Conservation (phyloP, 305 asterid genomes). For the Fraxinus velutina region DNA sequence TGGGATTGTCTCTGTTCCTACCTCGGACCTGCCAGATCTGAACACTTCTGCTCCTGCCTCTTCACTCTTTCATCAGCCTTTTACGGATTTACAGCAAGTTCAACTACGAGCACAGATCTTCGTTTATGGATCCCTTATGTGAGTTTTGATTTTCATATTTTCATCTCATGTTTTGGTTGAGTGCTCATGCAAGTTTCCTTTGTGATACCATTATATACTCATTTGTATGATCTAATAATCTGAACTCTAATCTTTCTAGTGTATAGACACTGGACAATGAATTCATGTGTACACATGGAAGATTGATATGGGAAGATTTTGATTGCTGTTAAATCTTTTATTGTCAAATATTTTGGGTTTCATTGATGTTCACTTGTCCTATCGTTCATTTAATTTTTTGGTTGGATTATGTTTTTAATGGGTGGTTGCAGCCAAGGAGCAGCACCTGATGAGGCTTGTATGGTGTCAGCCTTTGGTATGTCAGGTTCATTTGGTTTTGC, state of each 20-base stretch:
- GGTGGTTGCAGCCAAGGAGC: slow-evolving; percentile 73
- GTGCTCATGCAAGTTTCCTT: not conserved
- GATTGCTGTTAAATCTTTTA: not conserved
- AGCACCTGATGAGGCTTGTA: slow-evolving; percentile 93
- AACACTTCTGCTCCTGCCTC: slow-evolving; percentile 64
- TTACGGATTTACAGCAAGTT: slow-evolving; percentile 92
- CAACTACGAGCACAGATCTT: slow-evolving; percentile 96
- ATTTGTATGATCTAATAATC: not conserved
- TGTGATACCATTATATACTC: not conserved
- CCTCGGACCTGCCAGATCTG: slow-evolving; percentile 76
- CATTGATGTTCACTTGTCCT: not conserved
- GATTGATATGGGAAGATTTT: not conserved
- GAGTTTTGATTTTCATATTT: slow-evolving; percentile 33
- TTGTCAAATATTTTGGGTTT: not conserved
- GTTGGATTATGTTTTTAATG: slow-evolving; percentile 10
- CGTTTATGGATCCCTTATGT: slow-evolving; percentile 98
- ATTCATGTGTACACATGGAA: not conserved
- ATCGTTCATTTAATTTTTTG: slow-evolving; percentile 9
- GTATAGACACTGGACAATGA: not conserved
- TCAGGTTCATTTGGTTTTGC: slow-evolving; percentile 38
- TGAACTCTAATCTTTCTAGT: not conserved
- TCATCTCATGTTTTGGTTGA: slow-evolving; percentile 13
- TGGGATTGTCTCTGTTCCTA: slow-evolving; percentile 50
- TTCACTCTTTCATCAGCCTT: slow-evolving; percentile 75
- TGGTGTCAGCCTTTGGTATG: slow-evolving; percentile 89